A percentile compares a stretch with the other conserved stretches of the same genome.
phyloP scores from a whole-genome alignment of 129 eudicot genomes.

The Tanacetum coccineum region DNA sequence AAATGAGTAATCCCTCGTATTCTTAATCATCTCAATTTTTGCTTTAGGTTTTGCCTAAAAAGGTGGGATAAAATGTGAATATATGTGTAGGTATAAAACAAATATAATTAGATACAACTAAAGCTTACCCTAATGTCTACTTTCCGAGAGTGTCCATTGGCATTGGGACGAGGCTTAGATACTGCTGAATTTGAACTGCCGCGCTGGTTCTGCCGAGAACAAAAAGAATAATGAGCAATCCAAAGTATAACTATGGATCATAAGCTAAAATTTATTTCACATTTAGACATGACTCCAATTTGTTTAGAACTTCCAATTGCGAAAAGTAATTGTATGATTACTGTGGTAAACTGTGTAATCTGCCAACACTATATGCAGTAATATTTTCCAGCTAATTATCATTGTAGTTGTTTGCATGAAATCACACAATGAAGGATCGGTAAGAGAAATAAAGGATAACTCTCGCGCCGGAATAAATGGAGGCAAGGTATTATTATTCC shows the following conservation, averaged over 20 bases:
- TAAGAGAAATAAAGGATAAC: constrained; percentile 2
- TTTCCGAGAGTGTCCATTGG: constrained; percentile 26
- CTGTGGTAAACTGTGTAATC: not conserved
- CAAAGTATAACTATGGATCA: not conserved
- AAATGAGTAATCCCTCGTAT: too few relatives aligned
- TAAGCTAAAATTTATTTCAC: not conserved
- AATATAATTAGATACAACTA: constrained; percentile 9
- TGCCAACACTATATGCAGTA: not conserved
- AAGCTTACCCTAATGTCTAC: constrained; percentile 42
- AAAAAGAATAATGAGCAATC: not conserved
- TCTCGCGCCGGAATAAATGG: too few relatives aligned
- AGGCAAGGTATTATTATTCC: too few relatives aligned
- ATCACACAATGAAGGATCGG: constrained; percentile 8
- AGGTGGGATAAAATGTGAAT: constrained; percentile 1
- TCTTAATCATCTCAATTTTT: too few relatives aligned
- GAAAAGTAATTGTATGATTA: not conserved
- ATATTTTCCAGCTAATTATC: not conserved
- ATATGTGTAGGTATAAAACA: not conserved
- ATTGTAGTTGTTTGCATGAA: constrained; percentile 9
- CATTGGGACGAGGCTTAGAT: constrained; percentile 41
- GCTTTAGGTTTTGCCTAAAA: constrained; percentile 49
- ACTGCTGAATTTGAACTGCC: constrained; percentile 36
- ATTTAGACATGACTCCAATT: not conserved
- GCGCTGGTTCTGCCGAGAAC: constrained; percentile 39
- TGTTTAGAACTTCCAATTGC: not conserved